phyloP scores from a whole-genome alignment of 2,329 filamentous ascomycete species.

The Alternaria viburni region DNA sequence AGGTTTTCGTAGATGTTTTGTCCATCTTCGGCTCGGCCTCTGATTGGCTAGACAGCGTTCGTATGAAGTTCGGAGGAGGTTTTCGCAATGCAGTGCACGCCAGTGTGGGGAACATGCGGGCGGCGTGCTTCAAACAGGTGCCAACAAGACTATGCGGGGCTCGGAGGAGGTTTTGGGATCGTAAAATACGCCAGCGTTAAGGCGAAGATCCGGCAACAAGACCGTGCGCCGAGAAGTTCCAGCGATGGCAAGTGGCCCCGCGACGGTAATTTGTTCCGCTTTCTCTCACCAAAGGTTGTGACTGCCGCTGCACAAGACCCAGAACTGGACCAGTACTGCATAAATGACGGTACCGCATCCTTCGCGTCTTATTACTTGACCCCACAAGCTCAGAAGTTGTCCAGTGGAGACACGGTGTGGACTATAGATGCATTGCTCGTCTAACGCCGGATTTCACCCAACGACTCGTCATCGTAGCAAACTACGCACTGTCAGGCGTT shows the following conservation, averaged over 20 bases:
- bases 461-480: no score
- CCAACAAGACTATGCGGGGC: neutral
- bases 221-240: neutral
- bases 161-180: constrained; percentile 17
- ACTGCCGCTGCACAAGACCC: neutral
- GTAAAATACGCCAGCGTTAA: neutral
- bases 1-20: constrained; percentile 9
- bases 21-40: neutral
- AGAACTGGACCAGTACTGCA: no score
- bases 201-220: neutral
- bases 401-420: no score
- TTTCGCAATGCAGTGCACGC: neutral
- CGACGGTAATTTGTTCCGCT: neutral
- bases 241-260: neutral
- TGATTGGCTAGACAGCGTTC: neutral
- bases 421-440: no score
- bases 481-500: no score
- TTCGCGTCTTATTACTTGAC: no score
- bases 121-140: constrained; percentile 6
- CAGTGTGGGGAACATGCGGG: constrained; percentile 1
- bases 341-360: no score
- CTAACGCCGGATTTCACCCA: no score
- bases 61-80: neutral
- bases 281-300: neutral
- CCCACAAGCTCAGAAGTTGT: no score